These are phyloP conservation scores for Mangifera indica DNA, from an alignment of 345 rosid genomes.

Conservation along the genomic window DNA sequence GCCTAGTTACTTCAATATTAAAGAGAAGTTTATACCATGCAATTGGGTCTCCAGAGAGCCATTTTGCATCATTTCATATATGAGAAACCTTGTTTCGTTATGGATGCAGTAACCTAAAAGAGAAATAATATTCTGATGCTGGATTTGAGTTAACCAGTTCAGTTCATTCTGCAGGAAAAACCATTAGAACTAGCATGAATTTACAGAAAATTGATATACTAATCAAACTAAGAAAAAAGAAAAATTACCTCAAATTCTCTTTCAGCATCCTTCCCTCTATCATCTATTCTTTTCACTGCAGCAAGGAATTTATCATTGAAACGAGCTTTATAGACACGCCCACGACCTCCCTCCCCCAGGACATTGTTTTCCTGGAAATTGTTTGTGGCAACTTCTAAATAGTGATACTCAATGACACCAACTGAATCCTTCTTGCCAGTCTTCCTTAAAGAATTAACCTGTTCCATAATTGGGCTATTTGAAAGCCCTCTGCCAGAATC, in stretches of 20 bases:
- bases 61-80: conserved; percentile 90
- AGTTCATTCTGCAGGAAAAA: conserved; percentile 65
- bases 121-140: conserved; percentile 76
- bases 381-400: conserved; percentile 76
- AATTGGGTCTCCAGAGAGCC: conserved; percentile 80
- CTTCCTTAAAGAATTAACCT: conserved; percentile 38
- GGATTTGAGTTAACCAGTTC: conserved; percentile 68
- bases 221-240: conserved; percentile 11
- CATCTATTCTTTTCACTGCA: conserved; percentile 73
- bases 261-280: conserved; percentile 47
- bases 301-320: conserved; percentile 62
- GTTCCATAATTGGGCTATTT: conserved; percentile 37
- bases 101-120: conserved; percentile 71
- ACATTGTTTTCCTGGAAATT: conserved; percentile 64
- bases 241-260: conserved; percentile 66
- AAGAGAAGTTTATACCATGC: conserved; percentile 50
- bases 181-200: conserved; percentile 1
- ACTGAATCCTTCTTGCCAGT: conserved; percentile 53
- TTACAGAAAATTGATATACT: not conserved
- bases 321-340: conserved; percentile 64
- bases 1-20: not conserved
- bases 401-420: conserved; percentile 56
- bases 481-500: conserved; percentile 49
- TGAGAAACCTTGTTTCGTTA: conserved; percentile 61
- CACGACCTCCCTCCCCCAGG: conserved; percentile 57